These are phyloP conservation scores for Chlamydomonas applanata DNA, from an alignment of 139 green algal species.

Conservation along the genomic window DNA sequence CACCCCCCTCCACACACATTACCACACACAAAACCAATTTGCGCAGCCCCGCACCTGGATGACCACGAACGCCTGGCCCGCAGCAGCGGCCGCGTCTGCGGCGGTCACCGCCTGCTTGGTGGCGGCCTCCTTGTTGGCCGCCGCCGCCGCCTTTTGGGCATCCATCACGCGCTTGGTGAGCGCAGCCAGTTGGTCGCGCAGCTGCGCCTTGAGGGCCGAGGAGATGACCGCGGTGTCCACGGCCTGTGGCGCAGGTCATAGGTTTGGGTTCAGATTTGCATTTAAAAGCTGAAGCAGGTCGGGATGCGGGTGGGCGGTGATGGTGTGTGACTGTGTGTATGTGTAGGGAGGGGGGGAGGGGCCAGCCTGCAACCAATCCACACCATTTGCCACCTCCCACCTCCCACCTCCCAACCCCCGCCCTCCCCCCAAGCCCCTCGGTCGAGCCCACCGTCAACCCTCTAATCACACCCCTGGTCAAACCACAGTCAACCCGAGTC, in stretches of 20 bases:
- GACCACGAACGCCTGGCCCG: conserved; percentile 40
- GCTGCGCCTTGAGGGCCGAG: conserved; percentile 63
- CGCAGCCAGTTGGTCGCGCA: conserved; percentile 64
- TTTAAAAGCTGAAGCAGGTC: background rate
- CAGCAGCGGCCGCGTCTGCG: conserved; percentile 40
- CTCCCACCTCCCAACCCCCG: too few species aligned
- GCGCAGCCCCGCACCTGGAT: conserved; percentile 26
- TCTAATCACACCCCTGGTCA: conserved; percentile 5
- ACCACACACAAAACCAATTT: conserved; percentile 6
- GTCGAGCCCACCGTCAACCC: background rate
- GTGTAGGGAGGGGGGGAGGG: too few species aligned
- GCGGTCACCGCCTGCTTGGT: conserved; percentile 28
- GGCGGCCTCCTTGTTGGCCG: conserved; percentile 62
- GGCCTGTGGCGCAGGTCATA: conserved; percentile 1
- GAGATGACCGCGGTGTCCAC: conserved; percentile 73
- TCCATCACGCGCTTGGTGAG: conserved; percentile 71
- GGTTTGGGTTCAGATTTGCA: background rate
- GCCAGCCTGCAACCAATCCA: too few species aligned
- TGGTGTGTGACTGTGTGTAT: background rate
- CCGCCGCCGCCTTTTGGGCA: conserved; percentile 70
- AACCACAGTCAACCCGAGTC: background rate
- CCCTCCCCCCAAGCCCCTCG: too few species aligned
- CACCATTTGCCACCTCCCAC: too few species aligned
- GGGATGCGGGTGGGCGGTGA: background rate
- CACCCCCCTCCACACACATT: background rate